Conservation (phyloP, 2,329 filamentous ascomycete species). For the Arthrobotrys musiformis region DNA sequence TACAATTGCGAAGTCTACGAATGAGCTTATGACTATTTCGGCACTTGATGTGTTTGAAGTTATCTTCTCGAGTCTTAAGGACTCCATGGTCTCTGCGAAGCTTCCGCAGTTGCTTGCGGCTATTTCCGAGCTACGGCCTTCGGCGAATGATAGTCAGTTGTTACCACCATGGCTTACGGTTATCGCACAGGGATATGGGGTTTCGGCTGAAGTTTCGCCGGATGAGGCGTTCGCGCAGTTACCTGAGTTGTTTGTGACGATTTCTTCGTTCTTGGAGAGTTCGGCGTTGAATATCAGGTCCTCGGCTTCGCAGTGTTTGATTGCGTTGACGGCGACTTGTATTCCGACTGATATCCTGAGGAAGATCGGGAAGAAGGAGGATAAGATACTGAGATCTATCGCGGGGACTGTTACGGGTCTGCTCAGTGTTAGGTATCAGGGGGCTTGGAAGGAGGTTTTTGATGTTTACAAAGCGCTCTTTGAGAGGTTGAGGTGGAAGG, state of each 20-base stretch:
- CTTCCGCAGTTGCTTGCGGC: conserved; percentile 75
- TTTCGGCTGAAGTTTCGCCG: conserved; percentile 85
- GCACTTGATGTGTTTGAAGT: conserved; percentile 98
- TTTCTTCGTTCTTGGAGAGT: conserved; percentile 84
- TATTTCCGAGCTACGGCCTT: conserved; percentile 89
- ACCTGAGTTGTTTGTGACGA: conserved; percentile 82
- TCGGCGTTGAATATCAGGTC: conserved; percentile 91
- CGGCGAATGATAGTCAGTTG: conserved; percentile 91
- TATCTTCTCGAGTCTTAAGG: conserved; percentile 90
- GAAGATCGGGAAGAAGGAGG: conserved; percentile 90
- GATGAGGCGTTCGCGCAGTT: conserved; percentile 92
- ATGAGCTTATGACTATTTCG: conserved; percentile 95
- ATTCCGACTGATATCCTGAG: conserved; percentile 83
- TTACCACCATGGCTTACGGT: conserved; percentile 97
- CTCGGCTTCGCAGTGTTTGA: conserved; percentile 91
- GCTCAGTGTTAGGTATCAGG: conserved; percentile 89
- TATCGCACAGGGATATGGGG: conserved; percentile 91
- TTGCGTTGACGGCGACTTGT: conserved; percentile 91
- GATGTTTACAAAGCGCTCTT: conserved; percentile 88
- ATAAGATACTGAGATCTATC: conserved; percentile 86
- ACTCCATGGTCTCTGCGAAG: conserved; percentile 88
- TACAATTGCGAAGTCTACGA: conserved; percentile 86
- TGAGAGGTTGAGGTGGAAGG: conserved; percentile 84
- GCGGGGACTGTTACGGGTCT: conserved; percentile 78
- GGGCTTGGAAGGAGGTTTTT: conserved; percentile 94